A percentile compares a stretch with the other conserved stretches of the same genome.
Evolutionary conservation across 306 rosid genomes (phyloP).

Genomic region (Prunus dulcis): DNA sequence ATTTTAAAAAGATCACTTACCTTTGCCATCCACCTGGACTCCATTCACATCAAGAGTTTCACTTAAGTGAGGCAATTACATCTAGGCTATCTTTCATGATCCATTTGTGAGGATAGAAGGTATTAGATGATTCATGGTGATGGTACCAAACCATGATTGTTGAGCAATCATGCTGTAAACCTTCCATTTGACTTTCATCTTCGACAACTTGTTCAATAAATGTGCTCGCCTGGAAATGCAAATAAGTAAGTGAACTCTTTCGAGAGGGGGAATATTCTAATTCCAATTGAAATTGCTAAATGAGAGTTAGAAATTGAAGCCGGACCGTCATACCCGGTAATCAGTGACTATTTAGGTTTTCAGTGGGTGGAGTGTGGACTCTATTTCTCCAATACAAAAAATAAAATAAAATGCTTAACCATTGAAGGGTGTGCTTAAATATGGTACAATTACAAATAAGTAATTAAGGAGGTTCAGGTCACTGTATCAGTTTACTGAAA

Average conservation of each 20-base stretch:
- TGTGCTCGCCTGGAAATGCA: slow-evolving; percentile 59
- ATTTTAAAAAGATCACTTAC: slow-evolving; percentile 4
- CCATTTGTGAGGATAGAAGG: slow-evolving; percentile 65
- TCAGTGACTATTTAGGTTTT: slow-evolving; percentile 12
- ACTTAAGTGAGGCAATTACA: slow-evolving; percentile 42
- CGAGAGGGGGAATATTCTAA: too few species aligned
- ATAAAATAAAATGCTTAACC: not conserved
- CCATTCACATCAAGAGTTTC: slow-evolving; percentile 28
- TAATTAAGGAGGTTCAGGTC: not conserved
- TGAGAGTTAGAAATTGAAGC: slow-evolving; percentile 11
- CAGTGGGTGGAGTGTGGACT: not conserved
- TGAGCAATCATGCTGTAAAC: slow-evolving; percentile 59
- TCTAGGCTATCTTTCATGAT: slow-evolving; percentile 52
- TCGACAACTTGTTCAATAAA: slow-evolving; percentile 80
- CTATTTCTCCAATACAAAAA: not conserved
- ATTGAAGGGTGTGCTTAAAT: slow-evolving; percentile 2
- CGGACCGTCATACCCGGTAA: not conserved
- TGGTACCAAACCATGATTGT: slow-evolving; percentile 77
- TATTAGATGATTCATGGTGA: slow-evolving; percentile 39
- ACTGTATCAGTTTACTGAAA: not conserved
- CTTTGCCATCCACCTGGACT: slow-evolving; percentile 19
- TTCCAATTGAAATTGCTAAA: too few species aligned
- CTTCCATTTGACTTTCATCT: slow-evolving; percentile 95
- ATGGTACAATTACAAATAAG: not conserved
- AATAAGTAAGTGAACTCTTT: slow-evolving; percentile 14